Evolutionary conservation across 306 rosid genomes (phyloP), one percentile per base, ranked within the genome.

Genomic region (Vigna trinervia): DNA sequence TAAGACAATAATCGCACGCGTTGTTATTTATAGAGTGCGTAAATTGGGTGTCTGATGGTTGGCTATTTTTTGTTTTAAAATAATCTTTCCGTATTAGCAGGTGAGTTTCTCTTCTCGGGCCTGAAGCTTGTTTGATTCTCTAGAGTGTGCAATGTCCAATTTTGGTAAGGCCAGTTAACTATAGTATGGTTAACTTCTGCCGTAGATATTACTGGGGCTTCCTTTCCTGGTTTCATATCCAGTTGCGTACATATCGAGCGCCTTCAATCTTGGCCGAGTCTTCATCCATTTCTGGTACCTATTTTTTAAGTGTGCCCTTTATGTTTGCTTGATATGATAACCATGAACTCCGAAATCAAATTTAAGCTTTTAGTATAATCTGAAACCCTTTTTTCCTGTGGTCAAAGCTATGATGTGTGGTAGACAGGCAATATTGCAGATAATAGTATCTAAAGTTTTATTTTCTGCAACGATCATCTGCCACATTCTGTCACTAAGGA

Each of bases 211-310:
- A 39, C 54, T 92, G 86, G 99, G 94, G 52, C 87, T 95, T 56
- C 99, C 96, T 67, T 95, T 95, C 85, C 76, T 95, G 76, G 78
- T 90, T 79, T 85, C 97, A 74, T 71, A 92, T 80, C 94, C 96
- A n/a, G 64, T 85, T 74, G 95, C 91, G 59, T 92, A 95, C 85
- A 60, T 95, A 79, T 90, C 99, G 62, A 84, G 87, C 41, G 92
- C 99, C 81, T 95, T 95, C 90, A 89, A 95, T 84, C 99, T 95
- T 67, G 93, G 97, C 38, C 97, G 97, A 1, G 90, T 95, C 85
- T 95, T 95, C 89, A 88, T 95, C 84, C 97, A 90, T 85, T 95
- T 90, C 84, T 95, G 97, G 97, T 94, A 92, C 83, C 59, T 80
- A 52, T 45, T 50, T 50, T 72, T 75, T 32, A 59, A 81, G 58